Conservation (phyloP, 805 yeast genomes). For the Yamadazyma ubonensis region DNA sequence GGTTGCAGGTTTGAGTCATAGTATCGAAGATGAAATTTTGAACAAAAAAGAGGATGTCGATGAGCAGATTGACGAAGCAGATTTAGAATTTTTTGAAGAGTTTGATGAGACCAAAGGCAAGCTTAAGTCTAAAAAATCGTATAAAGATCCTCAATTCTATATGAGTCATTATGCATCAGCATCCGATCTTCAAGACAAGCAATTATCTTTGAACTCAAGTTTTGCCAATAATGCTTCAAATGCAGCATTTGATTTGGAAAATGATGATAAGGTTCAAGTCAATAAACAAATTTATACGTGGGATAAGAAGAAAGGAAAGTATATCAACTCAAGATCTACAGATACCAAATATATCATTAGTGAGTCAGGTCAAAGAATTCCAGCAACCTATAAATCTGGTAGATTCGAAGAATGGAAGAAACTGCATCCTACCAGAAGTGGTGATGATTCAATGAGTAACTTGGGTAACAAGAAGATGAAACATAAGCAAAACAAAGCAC, state of each 20-base stretch:
- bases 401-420: conserved; percentile 90
- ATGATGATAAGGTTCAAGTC: conserved; percentile 68
- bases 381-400: conserved; percentile 90
- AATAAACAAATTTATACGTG: conserved; percentile 78
- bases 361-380: conserved; percentile 89
- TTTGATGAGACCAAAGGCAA: conserved; percentile 39
- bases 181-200: conserved; percentile 75
- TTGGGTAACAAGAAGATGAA: conserved; percentile 48
- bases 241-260: conserved; percentile 82
- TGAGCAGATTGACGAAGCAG: conserved; percentile 40
- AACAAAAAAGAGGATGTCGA: conserved; percentile 49
- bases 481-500: conserved; percentile 76
- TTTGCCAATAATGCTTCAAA: conserved; percentile 81
- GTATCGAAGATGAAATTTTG: conserved; percentile 70
- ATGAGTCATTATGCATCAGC: conserved; percentile 89
- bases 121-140: conserved; percentile 51
- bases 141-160: conserved; percentile 75
- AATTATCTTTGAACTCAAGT: conserved; percentile 54
- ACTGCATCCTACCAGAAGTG: conserved; percentile 25
- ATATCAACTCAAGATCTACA: conserved; percentile 73
- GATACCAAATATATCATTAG: conserved; percentile 89
- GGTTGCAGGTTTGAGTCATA: conserved; percentile 69
- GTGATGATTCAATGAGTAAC: conserved; percentile 10
- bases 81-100: conserved; percentile 52
- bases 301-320: conserved; percentile 93